A percentile compares a stretch with the other conserved stretches of the same genome.
These are phyloP conservation scores for Tinospora cordifolia DNA, from an alignment of 164 flowering plant species.

Conservation along the genomic window DNA sequence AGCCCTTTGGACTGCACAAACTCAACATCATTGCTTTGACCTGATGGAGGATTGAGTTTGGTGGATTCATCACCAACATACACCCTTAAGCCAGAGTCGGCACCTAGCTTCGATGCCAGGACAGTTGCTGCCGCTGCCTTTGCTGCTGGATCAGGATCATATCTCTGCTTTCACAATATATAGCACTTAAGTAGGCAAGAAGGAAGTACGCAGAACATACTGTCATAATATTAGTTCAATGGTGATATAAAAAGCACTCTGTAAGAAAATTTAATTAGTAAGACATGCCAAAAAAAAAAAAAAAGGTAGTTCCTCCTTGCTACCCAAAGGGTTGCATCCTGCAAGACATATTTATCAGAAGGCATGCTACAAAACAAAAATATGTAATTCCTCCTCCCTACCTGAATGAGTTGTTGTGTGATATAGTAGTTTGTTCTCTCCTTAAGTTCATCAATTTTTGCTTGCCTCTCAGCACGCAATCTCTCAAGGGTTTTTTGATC, in stretches of 20 bases:
- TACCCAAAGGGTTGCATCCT: too few relatives aligned
- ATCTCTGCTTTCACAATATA: constrained; percentile 50
- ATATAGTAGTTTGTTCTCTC: constrained; percentile 82
- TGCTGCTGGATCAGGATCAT: constrained; percentile 93
- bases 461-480: constrained; percentile 76
- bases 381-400: too few relatives aligned
- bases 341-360: too few relatives aligned
- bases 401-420: constrained; percentile 96
- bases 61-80: constrained; percentile 52
- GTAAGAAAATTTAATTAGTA: background rate
- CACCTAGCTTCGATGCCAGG: constrained; percentile 84
- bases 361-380: too few relatives aligned
- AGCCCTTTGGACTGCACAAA: constrained; percentile 57
- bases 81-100: constrained; percentile 88
- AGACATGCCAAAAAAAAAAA: background rate
- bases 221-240: background rate
- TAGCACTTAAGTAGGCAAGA: background rate
- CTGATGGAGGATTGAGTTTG: constrained; percentile 27
- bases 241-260: background rate
- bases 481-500: constrained; percentile 81
- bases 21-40: constrained; percentile 71
- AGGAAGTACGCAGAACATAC: background rate
- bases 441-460: constrained; percentile 83
- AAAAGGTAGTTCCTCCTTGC: background rate
- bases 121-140: constrained; percentile 95